phyloP scores from a whole-genome alignment of 139 green algal species.

The Gonium pectorale region DNA sequence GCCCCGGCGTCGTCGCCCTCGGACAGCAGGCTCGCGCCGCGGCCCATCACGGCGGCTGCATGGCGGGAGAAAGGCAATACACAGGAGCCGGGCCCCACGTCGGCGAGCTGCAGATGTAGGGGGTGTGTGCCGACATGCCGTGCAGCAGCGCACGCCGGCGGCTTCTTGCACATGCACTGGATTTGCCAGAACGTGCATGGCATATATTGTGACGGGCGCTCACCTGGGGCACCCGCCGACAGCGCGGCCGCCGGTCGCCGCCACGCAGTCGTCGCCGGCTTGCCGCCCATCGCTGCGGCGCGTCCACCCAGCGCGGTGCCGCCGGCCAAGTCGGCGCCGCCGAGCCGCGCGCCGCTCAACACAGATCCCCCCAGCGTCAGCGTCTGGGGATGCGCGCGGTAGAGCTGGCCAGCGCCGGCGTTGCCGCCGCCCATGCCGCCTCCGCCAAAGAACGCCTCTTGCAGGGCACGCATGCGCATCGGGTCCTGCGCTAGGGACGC shows the following conservation, averaged over 20 bases:
- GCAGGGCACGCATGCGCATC: conserved; percentile 62
- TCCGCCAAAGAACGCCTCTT: conserved; percentile 53
- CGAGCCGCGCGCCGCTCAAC: too few species aligned
- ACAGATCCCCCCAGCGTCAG: too few species aligned
- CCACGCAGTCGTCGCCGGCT: conserved; percentile 10
- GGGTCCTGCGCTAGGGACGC: conserved; percentile 72
- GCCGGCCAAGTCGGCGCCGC: too few species aligned
- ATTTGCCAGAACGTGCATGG: background rate
- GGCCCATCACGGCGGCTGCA: conserved; percentile 1
- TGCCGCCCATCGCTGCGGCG: too few species aligned
- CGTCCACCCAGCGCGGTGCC: too few species aligned
- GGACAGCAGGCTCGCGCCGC: background rate
- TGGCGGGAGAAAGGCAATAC: too few species aligned
- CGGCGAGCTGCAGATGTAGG: too few species aligned
- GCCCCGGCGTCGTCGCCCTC: background rate
- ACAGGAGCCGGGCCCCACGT: too few species aligned
- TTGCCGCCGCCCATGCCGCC: background rate
- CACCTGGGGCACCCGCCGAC: conserved; percentile 15
- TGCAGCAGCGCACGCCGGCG: too few species aligned
- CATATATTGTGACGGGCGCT: background rate
- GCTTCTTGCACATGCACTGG: background rate
- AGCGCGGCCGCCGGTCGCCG: background rate
- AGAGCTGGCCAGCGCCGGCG: too few species aligned
- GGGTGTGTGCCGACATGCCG: too few species aligned
- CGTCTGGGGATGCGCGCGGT: too few species aligned